Evolutionary conservation across 495 filamentous ascomycete species (phyloP), one percentile per base, ranked within the genome.

Genomic region (Aspergillus funiculosus): DNA sequence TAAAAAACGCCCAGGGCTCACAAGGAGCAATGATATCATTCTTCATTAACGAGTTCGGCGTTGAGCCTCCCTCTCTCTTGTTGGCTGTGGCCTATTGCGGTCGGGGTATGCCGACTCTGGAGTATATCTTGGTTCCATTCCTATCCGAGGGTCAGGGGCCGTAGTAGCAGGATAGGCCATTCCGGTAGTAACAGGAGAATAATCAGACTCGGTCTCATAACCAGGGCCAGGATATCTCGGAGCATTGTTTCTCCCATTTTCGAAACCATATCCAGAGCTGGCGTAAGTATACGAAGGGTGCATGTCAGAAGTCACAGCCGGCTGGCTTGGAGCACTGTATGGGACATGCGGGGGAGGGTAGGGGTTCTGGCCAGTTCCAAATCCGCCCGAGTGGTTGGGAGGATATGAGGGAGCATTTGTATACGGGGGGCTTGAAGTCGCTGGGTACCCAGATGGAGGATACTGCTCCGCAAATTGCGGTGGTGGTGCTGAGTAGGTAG

Each of bases 91-190:
- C 57, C 67, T 69, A 62, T 53, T 69, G 59, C 66, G 65, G 48
- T 69, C 68, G 26, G 51, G 29, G 52, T 66, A 70, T 45, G 45
- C 25, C 30, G 54, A 52, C 34, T 70, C 68, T 52, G 69, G 65
- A 46, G 66, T 70, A 48, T 69, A 73, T 67, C 69, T 73, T 41
- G 66, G 57, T 29, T 70, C 69, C 67, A 73, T 70, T 69, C 62
- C 65, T 65, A 72, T 67, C 62, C 69, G 68, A 42, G 66, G 59
- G 45, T 73, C 69, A 54, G 67, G 61, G 58, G 66, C 68, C 56
- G 68, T 63, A 39, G 67, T 68, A 51, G 68, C 34, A 58, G 68
- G 67, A 51, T 72, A 72, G 32, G 58, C 52, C 46, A 71, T 72
- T 54, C 63, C 67, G 38, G 68, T 60, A 22, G 70, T 66, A 39